Base-by-base conservation (phyloP, 768 basidiomycete species). In the Suillus bovinus region DNA sequence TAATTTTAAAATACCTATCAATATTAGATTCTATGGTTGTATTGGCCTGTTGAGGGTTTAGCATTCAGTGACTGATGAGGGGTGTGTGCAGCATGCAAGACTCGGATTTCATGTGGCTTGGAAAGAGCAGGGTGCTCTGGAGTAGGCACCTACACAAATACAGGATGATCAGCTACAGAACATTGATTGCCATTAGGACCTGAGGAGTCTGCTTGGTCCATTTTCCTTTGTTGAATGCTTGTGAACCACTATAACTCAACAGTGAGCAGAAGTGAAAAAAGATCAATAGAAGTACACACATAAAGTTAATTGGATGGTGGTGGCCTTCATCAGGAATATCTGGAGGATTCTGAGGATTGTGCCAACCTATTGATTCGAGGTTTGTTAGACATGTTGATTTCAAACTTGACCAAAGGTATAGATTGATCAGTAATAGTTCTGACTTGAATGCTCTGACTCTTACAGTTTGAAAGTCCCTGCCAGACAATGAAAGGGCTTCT, bases 161-260 rank as follows among this genome's bases (percentile, higher is more conserved):
- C n/a, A n/a, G 77, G 2, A 86, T 63, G 11, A 86, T 75, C 2
- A 85, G 70, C 55, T 86, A 83, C 0, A 85, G 61, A 1, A 86
- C 66, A 44, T 82, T 86, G 0, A 78, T 75, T 0, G 82, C 82
- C 3, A 74, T 73, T 2, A 70, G 47, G 6, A 77, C 74, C 34
- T 74, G 66, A 34, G 57, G 66, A 22, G n/a, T 75, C 34, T 73
- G 47, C 7, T 71, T 70, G 0, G 20, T 68, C 3, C 64, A 65
- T 3, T 24, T 59, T 1, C 74, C 73, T 27, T 73, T 65, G 2
- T 76, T 14, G 38, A 76, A 70, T 14, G 22, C 38, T 33, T 65
- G 67, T 5, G 76, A 67, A 16, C 70, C 73, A 42, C 74, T 74
- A 29, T 41, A 34, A 36, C 22, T 42, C 5, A 36, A 52, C 14